Evolutionary conservation across 1,284 basidiomycete species (phyloP).

Genomic region (Rhodotorula sp.): DNA sequence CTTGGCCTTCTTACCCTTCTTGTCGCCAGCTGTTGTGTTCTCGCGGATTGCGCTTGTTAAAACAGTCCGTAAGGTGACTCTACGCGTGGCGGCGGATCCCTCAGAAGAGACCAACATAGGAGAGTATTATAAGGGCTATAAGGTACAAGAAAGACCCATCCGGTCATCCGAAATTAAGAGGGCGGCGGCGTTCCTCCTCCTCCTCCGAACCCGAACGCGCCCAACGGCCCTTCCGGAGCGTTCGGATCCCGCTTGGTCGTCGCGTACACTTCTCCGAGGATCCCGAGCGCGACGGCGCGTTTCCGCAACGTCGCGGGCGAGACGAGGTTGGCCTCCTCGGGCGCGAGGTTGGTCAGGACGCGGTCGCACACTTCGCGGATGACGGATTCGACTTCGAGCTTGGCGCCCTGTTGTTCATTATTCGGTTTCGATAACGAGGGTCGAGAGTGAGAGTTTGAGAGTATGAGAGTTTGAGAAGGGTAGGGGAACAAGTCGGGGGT

Average conservation of each 20-base stretch:
- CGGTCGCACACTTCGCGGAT: conserved; percentile 90
- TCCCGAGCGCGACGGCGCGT: conserved; percentile 75
- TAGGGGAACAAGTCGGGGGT: no score
- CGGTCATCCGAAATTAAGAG: not conserved
- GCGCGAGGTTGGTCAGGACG: conserved; percentile 57
- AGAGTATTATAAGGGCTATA: no score
- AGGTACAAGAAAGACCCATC: no score
- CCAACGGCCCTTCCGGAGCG: conserved; percentile 17
- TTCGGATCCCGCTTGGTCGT: conserved; percentile 22
- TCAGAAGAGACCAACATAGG: no score
- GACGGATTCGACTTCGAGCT: conserved; percentile 91
- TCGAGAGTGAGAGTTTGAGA: not conserved
- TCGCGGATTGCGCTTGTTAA: no score
- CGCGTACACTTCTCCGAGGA: conserved; percentile 66
- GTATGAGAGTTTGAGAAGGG: no score
- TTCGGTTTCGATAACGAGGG: no score
- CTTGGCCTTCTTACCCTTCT: no score
- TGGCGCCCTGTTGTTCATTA: conserved; percentile 65
- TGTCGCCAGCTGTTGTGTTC: no score
- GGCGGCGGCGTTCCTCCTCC: conserved; percentile 2
- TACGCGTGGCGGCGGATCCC: no score
- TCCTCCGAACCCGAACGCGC: conserved; percentile 2
- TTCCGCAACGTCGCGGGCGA: conserved; percentile 62
- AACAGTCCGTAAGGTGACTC: no score
- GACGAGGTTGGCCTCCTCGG: conserved; percentile 44